Evolutionary conservation across 495 filamentous ascomycete genomes (phyloP).

Genomic region (Viridothelium virens): DNA sequence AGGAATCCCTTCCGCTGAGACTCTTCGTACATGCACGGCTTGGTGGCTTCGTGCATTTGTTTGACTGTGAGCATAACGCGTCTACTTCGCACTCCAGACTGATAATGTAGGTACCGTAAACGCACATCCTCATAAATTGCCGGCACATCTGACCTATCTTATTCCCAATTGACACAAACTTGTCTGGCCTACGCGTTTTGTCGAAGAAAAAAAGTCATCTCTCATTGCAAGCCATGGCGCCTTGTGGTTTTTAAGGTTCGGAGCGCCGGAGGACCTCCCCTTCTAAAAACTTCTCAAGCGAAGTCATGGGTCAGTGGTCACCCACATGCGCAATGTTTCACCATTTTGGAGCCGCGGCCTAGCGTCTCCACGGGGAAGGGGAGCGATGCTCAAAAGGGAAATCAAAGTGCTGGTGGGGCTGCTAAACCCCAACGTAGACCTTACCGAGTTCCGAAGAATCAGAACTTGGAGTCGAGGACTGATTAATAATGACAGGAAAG

Average conservation of each 20-base stretch:
- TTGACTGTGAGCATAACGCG: background rate
- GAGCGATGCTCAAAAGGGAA: background rate
- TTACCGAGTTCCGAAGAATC: too few species aligned
- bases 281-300: background rate
- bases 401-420: background rate
- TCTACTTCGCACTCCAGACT: background rate
- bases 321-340: background rate
- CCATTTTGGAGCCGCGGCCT: background rate
- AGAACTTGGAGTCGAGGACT: background rate
- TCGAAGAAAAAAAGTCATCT: background rate
- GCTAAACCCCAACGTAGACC: too few species aligned
- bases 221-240: background rate
- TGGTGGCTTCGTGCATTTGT: background rate
- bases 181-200: too few species aligned
- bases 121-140: background rate
- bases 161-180: too few species aligned
- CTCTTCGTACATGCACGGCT: background rate
- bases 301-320: background rate
- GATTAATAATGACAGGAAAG: too few species aligned
- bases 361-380: background rate
- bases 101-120: background rate
- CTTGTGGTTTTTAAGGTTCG: background rate
- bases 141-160: too few species aligned
- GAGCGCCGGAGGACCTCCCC: background rate
- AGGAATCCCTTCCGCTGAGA: background rate